Evolutionary conservation across 2,329 filamentous ascomycete genomes (phyloP).

Genomic region (Ophiostoma ulmi): DNA sequence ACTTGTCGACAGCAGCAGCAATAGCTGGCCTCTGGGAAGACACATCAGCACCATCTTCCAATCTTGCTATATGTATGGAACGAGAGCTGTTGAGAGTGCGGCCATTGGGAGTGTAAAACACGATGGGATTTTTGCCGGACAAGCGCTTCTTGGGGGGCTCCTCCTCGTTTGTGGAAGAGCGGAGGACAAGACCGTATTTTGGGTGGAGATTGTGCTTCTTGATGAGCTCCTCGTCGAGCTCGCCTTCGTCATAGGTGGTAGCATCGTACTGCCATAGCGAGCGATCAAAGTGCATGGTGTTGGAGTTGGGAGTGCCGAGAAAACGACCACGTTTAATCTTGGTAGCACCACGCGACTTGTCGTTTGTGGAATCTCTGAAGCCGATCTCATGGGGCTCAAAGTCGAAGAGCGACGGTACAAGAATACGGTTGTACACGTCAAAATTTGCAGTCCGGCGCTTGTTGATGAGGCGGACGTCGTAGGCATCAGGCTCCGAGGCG

Average conservation of each 20-base stretch:
- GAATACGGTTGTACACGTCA: conserved; percentile 48
- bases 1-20: conserved; percentile 26
- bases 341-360: conserved; percentile 49
- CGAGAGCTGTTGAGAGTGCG: conserved; percentile 48
- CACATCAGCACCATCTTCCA: conserved; percentile 26
- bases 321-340: conserved; percentile 50
- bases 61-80: conserved; percentile 33
- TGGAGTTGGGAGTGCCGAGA: conserved; percentile 50
- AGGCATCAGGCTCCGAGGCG: conserved; percentile 46
- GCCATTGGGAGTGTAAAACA: conserved; percentile 46
- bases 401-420: conserved; percentile 46
- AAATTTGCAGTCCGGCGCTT: conserved; percentile 37
- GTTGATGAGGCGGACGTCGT: conserved; percentile 47
- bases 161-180: conserved; percentile 43
- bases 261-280: conserved; percentile 51
- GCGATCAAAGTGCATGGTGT: conserved; percentile 51
- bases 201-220: conserved; percentile 49
- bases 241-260: conserved; percentile 43
- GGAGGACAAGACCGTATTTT: conserved; percentile 49
- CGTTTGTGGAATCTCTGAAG: conserved; percentile 55
- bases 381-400: conserved; percentile 54
- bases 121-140: conserved; percentile 45
- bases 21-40: conserved; percentile 27
- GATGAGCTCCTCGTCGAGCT: conserved; percentile 49
- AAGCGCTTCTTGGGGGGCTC: conserved; percentile 40